Base-by-base conservation (phyloP, 2,329 filamentous ascomycete species). In the Neocatenulostroma microsporum region DNA sequence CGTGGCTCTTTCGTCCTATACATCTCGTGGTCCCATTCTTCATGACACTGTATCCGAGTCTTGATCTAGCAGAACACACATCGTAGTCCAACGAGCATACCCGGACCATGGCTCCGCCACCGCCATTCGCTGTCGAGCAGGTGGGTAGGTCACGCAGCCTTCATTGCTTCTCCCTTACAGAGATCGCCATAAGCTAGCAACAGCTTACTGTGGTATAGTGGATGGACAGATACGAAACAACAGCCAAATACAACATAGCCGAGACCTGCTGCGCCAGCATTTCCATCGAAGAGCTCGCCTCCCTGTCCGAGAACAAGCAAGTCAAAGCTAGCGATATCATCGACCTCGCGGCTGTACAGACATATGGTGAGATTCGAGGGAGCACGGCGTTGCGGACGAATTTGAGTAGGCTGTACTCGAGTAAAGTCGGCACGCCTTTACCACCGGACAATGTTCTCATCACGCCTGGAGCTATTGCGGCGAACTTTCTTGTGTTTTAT, bases 401-500 rank as follows among this genome's bases (percentile, higher is more conserved):
- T 30, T 70, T 91, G 11, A 74, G 82, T 5, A 64, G 69, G 13
- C 66, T 84, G 3, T 84, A 84, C 54, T 76, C 76, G 4, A 67
- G 69, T 15, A 73, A 76, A 43, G 62, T 62, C 42, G 57, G 60
- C 1, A 63, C 59, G 1, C 63, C 65, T 4, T 55, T 76, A 9
- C 59, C 69, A 13, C 63, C 56, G 1, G 76, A 86, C 12, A 78
- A 82, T 50, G 71, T 94, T 26, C 61, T 93, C 36, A 78, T 89
- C 40, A 85, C 84, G 0, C 76, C 81, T 20, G 87, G 87, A 8
- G 85, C 84, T 11, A 93, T 93, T 34, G 72, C 76, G 5, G 86
- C 85, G n/a, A 94, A 94, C 54, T 84, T 86, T 49, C 63, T 91
- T n/a, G 64, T 79, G 2, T 72, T 91, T 6, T 88, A 88, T 57